These are phyloP conservation scores for Aplosporella prunicola DNA, from an alignment of 2,329 filamentous ascomycete species.

Conservation along the genomic window DNA sequence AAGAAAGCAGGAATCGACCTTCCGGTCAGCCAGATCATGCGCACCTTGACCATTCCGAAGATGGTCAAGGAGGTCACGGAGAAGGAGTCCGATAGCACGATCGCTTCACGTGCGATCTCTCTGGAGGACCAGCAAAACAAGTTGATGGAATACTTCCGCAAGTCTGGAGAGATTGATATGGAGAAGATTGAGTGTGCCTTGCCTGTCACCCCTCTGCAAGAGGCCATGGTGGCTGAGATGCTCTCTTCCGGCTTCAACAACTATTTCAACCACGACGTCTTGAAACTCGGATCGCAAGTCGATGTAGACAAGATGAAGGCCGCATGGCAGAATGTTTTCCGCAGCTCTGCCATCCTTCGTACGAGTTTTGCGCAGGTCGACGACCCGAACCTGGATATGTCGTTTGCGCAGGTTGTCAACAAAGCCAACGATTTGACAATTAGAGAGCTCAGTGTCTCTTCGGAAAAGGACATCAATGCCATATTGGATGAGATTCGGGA, in stretches of 20 bases:
- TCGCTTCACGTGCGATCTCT: slow-evolving; percentile 11
- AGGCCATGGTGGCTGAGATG: slow-evolving; percentile 80
- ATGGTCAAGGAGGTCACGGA: slow-evolving; percentile 39
- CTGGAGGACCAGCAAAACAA: slow-evolving; percentile 17
- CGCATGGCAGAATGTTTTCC: slow-evolving; percentile 55
- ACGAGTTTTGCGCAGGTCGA: slow-evolving; percentile 62
- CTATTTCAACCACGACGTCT: slow-evolving; percentile 80
- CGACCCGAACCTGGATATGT: slow-evolving; percentile 45
- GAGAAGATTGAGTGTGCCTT: slow-evolving; percentile 49
- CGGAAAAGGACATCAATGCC: slow-evolving; percentile 20
- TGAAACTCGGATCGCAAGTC: slow-evolving; percentile 48
- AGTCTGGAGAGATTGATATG: slow-evolving; percentile 22
- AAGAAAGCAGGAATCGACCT: slow-evolving; percentile 51
- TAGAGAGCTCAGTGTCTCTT: slow-evolving; percentile 16
- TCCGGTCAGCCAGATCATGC: slow-evolving; percentile 69
- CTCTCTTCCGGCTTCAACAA: slow-evolving; percentile 59
- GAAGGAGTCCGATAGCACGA: slow-evolving; percentile 1
- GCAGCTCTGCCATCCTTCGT: slow-evolving; percentile 59
- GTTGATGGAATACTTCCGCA: slow-evolving; percentile 33
- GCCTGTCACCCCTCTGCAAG: slow-evolving; percentile 74
- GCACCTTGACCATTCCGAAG: slow-evolving; percentile 54
- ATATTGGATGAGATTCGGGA: slow-evolving; percentile 26
- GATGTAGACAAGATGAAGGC: slow-evolving; percentile 47
- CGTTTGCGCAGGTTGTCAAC: slow-evolving; percentile 49
- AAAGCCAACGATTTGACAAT: slow-evolving; percentile 26